These are phyloP conservation scores for Periconia digitata DNA, from an alignment of 2,329 filamentous ascomycete genomes.

Conservation along the genomic window DNA sequence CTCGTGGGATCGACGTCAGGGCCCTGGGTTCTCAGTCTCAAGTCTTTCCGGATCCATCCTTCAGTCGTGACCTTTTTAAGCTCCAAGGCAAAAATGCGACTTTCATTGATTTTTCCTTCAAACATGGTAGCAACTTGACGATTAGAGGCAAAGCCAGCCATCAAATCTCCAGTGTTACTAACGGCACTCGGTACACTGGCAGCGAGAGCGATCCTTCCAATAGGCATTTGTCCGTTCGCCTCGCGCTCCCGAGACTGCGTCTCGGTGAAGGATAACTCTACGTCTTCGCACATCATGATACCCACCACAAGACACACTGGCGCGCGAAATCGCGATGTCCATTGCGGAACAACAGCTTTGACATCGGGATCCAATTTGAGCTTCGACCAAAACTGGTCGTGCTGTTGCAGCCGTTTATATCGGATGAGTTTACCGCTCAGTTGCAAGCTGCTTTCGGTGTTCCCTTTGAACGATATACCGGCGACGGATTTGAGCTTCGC, in stretches of 20 bases:
- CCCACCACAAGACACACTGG: slow-evolving; percentile 1
- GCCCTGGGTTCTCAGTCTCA: background rate
- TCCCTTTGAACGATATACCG: background rate
- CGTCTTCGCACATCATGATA: slow-evolving; percentile 2
- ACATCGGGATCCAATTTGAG: background rate
- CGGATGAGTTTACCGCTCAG: slow-evolving; percentile 1
- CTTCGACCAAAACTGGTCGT: background rate
- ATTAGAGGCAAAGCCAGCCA: too few species aligned
- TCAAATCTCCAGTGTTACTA: too few species aligned
- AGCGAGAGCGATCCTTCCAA: background rate
- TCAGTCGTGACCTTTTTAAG: background rate
- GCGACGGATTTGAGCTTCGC: background rate
- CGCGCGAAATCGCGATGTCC: background rate
- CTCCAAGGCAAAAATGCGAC: slow-evolving; percentile 2
- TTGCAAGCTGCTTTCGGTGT: background rate
- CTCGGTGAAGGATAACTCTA: background rate
- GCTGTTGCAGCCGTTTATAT: background rate
- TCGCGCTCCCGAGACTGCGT: background rate
- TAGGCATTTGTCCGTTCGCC: background rate
- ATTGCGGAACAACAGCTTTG: background rate
- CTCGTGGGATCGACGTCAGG: background rate
- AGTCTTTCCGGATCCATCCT: background rate
- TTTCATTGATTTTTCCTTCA: background rate
- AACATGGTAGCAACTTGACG: background rate
- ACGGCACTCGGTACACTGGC: background rate